Evolutionary conservation across 495 filamentous ascomycete species (phyloP), one percentile per base, ranked within the genome.

Genomic region (Tuber umbilicatum): DNA sequence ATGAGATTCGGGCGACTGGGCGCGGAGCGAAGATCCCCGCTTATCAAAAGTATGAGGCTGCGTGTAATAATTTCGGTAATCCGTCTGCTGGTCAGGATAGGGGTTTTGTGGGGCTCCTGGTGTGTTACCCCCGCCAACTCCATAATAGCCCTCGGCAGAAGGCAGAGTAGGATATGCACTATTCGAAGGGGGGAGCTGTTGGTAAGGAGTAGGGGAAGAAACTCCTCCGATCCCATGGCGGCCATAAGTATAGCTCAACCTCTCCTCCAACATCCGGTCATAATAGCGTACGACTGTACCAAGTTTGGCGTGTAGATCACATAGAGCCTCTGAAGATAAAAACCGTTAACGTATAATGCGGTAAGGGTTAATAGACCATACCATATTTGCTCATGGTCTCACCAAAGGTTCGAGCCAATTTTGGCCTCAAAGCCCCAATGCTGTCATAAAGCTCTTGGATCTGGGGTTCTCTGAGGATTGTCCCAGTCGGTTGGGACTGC

Each of bases 361-460:
- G 43, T 21, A 5, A 43, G 37, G 41, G 12, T 55, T 38, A 74
- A 75, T 39, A 31, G 37, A 42, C 86, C 89, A 82, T 86, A 93
- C 94, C 94, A 83, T 98, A 95, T 84, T 98, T 99, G 87, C 94
- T 98, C 95, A 98, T 98, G 1, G 95, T 98, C 84, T 99, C 95
- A 50, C 95, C 95, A 84, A 97, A 98, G 12, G 94, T 97, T 73
- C 95, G 89, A 23, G 96, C 96, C 72, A 99, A 86, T 84, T 99
- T 99, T 2, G 95, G 95, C 70, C 95, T 89, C 74, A 99, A 86
- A 5, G 92, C 85, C 19, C 96, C 94, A 79, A 99, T 97, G 81
- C 94, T 95, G 76, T 98, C 96, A 82, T 99, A 99, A 12, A 99
- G 86, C 84, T 99, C 95, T 82, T 99, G 95, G 64, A 99, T 99